These are phyloP conservation scores for Herpetomonas tarakana DNA, from an alignment of 208 protist genomes.

Conservation along the genomic window DNA sequence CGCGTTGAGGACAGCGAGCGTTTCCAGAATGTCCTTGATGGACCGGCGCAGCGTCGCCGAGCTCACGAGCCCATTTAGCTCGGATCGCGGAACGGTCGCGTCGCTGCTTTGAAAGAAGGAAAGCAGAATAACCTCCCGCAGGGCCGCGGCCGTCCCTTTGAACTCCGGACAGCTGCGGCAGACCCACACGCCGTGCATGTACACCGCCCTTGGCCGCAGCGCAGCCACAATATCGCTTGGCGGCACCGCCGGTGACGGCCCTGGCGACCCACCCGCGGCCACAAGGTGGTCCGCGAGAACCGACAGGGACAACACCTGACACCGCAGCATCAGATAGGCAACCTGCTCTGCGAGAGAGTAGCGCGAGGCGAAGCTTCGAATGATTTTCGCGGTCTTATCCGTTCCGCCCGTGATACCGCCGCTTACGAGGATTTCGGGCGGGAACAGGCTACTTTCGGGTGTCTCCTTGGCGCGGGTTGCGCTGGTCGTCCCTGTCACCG, in stretches of 20 bases:
- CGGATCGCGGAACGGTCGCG: slow-evolving; percentile 37
- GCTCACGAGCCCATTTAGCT: slow-evolving; percentile 57
- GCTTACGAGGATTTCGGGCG: slow-evolving; percentile 69
- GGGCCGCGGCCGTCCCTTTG: slow-evolving; percentile 54
- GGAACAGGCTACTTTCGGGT: slow-evolving; percentile 72
- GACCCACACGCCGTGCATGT: slow-evolving; percentile 87
- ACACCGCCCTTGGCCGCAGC: slow-evolving; percentile 48
- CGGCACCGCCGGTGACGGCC: slow-evolving; percentile 11
- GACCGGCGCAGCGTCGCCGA: slow-evolving; percentile 28
- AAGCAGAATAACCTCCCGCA: slow-evolving; percentile 69
- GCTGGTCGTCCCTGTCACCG: not conserved
- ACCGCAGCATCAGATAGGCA: slow-evolving; percentile 42
- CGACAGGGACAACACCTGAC: slow-evolving; percentile 59
- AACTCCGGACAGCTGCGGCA: slow-evolving; percentile 43
- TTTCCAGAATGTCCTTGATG: slow-evolving; percentile 68
- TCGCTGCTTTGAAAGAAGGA: slow-evolving; percentile 64
- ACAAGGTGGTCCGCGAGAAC: slow-evolving; percentile 14
- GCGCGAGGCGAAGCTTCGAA: slow-evolving; percentile 57
- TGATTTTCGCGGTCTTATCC: slow-evolving; percentile 37
- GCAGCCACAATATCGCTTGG: slow-evolving; percentile 47
- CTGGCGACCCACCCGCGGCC: slow-evolving; percentile 7
- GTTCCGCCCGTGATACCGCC: slow-evolving; percentile 76
- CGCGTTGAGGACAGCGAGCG: slow-evolving; percentile 46
- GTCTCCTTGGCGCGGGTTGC: not conserved
- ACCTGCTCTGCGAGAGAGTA: slow-evolving; percentile 56